phyloP scores from a whole-genome alignment of 225 moss, liverwort and hornwort species.

The Pleurozium schreberi region DNA sequence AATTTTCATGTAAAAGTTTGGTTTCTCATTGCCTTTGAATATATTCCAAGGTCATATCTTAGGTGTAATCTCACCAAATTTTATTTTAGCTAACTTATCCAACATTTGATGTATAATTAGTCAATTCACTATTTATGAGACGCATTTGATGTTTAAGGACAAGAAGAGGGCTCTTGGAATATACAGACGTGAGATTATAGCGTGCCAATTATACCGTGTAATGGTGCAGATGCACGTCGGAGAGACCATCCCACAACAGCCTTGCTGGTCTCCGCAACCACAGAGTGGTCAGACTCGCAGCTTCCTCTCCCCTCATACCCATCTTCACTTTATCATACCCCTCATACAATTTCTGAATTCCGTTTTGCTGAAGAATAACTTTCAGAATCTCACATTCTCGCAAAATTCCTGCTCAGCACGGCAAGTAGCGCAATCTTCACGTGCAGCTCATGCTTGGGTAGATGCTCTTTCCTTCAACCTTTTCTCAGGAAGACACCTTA shows the following conservation, averaged over 20 bases:
- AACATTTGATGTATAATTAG: too few relatives aligned
- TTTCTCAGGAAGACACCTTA: not conserved
- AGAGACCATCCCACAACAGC: not conserved
- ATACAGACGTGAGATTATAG: not conserved
- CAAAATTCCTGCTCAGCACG: not conserved
- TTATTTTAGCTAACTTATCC: not conserved
- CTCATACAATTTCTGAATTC: not conserved
- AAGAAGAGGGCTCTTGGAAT: not conserved
- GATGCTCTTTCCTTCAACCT: not conserved
- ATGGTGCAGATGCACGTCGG: not conserved
- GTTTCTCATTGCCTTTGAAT: fast-evolving
- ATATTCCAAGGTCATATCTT: not conserved
- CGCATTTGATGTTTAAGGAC: not conserved
- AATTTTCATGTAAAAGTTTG: not conserved
- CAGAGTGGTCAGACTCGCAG: not conserved
- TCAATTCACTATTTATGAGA: not conserved
- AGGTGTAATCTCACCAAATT: not conserved
- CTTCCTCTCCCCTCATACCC: not conserved
- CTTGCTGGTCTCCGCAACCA: not conserved
- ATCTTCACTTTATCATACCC: not conserved
- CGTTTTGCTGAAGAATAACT: not conserved
- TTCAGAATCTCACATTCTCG: not conserved
- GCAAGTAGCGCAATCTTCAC: not conserved
- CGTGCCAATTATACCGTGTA: not conserved
- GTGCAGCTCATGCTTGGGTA: not conserved